phyloP scores from a whole-genome alignment of 257 asterid genomes.

The Solanum medicagineum region DNA sequence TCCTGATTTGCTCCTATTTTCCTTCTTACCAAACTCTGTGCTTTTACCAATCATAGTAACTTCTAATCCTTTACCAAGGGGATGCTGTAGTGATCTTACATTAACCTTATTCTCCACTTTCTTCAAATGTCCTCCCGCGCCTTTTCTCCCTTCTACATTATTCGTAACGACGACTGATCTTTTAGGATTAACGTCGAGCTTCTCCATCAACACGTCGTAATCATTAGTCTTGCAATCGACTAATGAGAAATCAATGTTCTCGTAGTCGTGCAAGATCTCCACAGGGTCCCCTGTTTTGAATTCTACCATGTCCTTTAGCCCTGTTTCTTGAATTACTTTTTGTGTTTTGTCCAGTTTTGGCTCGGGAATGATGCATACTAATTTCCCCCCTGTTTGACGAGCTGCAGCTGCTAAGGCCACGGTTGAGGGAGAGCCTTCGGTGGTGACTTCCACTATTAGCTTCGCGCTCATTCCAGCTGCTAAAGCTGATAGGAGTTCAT shows the following conservation, averaged over 20 bases:
- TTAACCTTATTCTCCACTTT: slow-evolving; percentile 29
- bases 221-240: slow-evolving; percentile 37
- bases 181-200: slow-evolving; percentile 35
- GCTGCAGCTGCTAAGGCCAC: slow-evolving; percentile 3
- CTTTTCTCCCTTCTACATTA: slow-evolving; percentile 43
- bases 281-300: slow-evolving; percentile 52
- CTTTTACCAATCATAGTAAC: slow-evolving; percentile 43
- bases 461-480: slow-evolving; percentile 2
- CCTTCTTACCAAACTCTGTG: slow-evolving; percentile 10
- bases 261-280: slow-evolving; percentile 25
- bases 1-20: slow-evolving; percentile 13
- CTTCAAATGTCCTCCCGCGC: slow-evolving; percentile 27
- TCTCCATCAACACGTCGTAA: slow-evolving; percentile 16
- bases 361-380: slow-evolving; percentile 28
- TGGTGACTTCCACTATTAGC: not conserved
- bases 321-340: slow-evolving; percentile 35
- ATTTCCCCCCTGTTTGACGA: not conserved
- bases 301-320: slow-evolving; percentile 42
- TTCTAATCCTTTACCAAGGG: slow-evolving; percentile 53
- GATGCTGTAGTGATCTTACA: slow-evolving; percentile 46
- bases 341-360: slow-evolving; percentile 23
- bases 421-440: not conserved
- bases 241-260: slow-evolving; percentile 47
- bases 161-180: slow-evolving; percentile 51
- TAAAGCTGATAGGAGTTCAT: not conserved